Base-by-base conservation (phyloP, 164 flowering plant genomes). In the Paratinospora sagittata region DNA sequence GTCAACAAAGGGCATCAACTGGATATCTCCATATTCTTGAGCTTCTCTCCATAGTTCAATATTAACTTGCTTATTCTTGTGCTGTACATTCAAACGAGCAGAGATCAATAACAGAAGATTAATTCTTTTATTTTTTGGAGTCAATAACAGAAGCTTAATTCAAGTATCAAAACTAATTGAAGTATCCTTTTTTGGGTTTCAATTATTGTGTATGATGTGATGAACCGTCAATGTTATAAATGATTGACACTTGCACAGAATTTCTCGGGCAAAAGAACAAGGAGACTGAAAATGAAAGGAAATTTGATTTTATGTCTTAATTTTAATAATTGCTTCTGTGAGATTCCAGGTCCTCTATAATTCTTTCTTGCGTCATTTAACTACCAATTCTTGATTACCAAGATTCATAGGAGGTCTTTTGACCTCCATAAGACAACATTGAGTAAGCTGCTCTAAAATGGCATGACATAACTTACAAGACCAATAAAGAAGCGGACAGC, bases 1-100 rank as follows among this genome's bases (percentile, higher is more conserved):
- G 77, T 93, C 98, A 68, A 93, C 97, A 78, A 91, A 91, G 65
- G 98, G 98, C 97, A 93, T 89, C 70, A 93, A 73, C 79, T 93
- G 98, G 77, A 93, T 81, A 72, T 93, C 98, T 24, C 92, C 93
- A 78, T 86, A 93, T 27, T 80, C 83, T 76, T 85, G 86, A 74
- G 93, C 88, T 84, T 93, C 98, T 75, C 66, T 85, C 97, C 92
- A 90, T 39, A 91, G 83, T 78, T 91, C 87, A 24, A 77, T 63
- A 80, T 93, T 93, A 68, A 90, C 96, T 74, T 81, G 81, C 16
- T 12, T 75, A 76, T 85, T 93, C 81, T 84, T 90, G 84, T 93
- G 86, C 98, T 93, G 89, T 82, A 82, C 24, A 37, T 47, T 39
- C 47, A 64, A 57, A 72, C 68, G 24, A 6, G 27, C 5, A 19